Evolutionary conservation across 1,139 yeast genomes (phyloP).

Genomic region (Magnusiomyces paraingens): DNA sequence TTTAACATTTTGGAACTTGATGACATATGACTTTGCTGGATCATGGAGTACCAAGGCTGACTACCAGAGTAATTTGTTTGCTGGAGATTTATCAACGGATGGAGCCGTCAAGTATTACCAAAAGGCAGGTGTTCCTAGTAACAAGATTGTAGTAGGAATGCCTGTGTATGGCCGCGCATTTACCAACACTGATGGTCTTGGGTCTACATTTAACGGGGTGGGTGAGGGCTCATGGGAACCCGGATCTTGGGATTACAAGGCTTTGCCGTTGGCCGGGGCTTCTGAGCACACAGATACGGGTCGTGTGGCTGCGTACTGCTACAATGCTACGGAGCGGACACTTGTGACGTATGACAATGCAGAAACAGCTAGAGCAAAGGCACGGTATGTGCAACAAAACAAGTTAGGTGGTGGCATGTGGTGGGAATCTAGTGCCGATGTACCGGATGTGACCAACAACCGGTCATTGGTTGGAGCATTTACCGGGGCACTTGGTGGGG

Average conservation of each 20-base stretch:
- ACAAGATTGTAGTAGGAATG: constrained; percentile 73
- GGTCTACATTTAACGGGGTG: constrained; percentile 43
- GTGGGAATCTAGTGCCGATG: constrained; percentile 90
- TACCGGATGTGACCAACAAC: constrained; percentile 20
- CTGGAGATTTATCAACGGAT: constrained; percentile 44
- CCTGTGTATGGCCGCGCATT: constrained; percentile 82
- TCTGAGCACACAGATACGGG: constrained; percentile 46
- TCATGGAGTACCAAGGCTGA: constrained; percentile 60
- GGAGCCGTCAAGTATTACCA: constrained; percentile 44
- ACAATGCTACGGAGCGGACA: constrained; percentile 36
- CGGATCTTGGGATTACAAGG: constrained; percentile 52
- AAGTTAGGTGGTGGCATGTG: constrained; percentile 80
- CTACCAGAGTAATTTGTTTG: constrained; percentile 67
- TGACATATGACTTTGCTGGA: constrained; percentile 88
- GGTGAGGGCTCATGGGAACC: constrained; percentile 48
- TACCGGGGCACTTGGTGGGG: constrained; percentile 21
- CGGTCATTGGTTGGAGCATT: constrained; percentile 27
- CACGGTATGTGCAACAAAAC: constrained; percentile 45
- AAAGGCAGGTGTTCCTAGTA: constrained; percentile 39
- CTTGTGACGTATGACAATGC: constrained; percentile 65
- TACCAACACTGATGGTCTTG: constrained; percentile 40
- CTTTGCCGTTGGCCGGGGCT: constrained; percentile 41
- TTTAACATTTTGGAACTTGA: constrained; percentile 70
- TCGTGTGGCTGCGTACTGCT: constrained; percentile 55
- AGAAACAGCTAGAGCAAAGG: constrained; percentile 50